Evolutionary conservation across 805 yeast species (phyloP), one percentile per base, ranked within the genome.

Genomic region (Monosporozyma servazzii): DNA sequence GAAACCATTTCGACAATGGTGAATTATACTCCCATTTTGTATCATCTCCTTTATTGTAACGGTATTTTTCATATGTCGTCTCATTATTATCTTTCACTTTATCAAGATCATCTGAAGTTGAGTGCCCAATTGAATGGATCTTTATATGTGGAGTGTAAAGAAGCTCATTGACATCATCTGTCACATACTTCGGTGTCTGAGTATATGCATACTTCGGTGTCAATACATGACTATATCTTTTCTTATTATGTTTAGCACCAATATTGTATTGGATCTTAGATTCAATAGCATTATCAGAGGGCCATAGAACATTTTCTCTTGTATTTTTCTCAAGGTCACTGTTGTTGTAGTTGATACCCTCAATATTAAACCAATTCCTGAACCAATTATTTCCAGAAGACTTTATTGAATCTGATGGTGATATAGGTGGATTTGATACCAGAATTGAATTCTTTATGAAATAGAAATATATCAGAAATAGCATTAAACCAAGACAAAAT

Each of bases 1-100:
- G 50, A 51, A 67, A 66, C 70, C 70, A 66, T 49, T 60, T 58
- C 9, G 69, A 64, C 11, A 67, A 51, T 4, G 71, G 71, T 1
- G 71, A 67, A n/a, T 59, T 59, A 51, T 66, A 67, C 30, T 52
- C 57, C 70, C 70, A 66, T 47, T 56, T 56, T 13, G 33, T 45
- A 15, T 42, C 30, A n/a, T 39, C 21, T 10, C 29, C n/a, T 21
- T 40, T 29, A 11, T 37, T 20, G 5, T 48, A 31, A 18, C 18
- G 37, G 17, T 15, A 13, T n/a, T 33, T 33, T 33, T 33, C 37
- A 33, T 33, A 33, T 13, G 37, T 33, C 17, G 7, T 15, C 17
- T 33, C 37, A 15, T 33, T 33, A 13, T 13, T 33, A 5, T 5
- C n/a, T 5, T 13, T 15, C 7, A 33, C 17, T n/a, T 33, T 11